Conservation (phyloP, 2,329 filamentous ascomycete species). For the Colletotrichum horii region DNA sequence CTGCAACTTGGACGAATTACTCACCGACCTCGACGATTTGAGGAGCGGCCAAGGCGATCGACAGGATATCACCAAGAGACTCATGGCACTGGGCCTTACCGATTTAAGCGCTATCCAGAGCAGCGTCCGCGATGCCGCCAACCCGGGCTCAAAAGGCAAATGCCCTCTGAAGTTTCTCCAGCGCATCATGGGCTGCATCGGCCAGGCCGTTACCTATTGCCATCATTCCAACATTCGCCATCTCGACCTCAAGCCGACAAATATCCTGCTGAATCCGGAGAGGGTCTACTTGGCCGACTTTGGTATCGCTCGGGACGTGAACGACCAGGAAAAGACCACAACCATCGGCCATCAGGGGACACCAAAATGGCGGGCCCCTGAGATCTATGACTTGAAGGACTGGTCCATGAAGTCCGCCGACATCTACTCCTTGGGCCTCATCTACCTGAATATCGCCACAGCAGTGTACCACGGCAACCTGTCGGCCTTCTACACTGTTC, state of each 20-base stretch:
- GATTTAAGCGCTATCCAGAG: constrained; percentile 40
- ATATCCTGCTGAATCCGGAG: constrained; percentile 49
- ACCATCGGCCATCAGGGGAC: constrained; percentile 47
- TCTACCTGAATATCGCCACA: constrained; percentile 50
- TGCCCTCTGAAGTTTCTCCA: constrained; percentile 47
- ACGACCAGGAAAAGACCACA: constrained; percentile 48
- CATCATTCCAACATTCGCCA: constrained; percentile 48
- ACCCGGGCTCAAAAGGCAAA: constrained; percentile 10
- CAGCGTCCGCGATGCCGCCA: constrained; percentile 15
- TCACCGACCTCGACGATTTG: constrained; percentile 48
- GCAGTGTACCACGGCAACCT: constrained; percentile 45
- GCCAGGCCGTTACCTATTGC: constrained; percentile 46
- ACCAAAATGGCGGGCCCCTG: constrained; percentile 50
- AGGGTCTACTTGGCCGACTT: constrained; percentile 55
- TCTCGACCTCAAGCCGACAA: constrained; percentile 53
- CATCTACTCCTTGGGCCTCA: constrained; percentile 52
- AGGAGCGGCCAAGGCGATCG: constrained; percentile 41
- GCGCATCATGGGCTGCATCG: constrained; percentile 48
- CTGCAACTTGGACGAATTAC: constrained; percentile 47
- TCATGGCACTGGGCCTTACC: constrained; percentile 42
- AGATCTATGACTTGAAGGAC: constrained; percentile 40
- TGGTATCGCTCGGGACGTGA: constrained; percentile 53
- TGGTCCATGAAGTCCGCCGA: constrained; percentile 53
- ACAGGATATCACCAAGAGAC: constrained; percentile 43
- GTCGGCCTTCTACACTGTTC: constrained; percentile 38